phyloP scores from a whole-genome alignment of 495 filamentous ascomycete species.

The Monascus purpureus region DNA sequence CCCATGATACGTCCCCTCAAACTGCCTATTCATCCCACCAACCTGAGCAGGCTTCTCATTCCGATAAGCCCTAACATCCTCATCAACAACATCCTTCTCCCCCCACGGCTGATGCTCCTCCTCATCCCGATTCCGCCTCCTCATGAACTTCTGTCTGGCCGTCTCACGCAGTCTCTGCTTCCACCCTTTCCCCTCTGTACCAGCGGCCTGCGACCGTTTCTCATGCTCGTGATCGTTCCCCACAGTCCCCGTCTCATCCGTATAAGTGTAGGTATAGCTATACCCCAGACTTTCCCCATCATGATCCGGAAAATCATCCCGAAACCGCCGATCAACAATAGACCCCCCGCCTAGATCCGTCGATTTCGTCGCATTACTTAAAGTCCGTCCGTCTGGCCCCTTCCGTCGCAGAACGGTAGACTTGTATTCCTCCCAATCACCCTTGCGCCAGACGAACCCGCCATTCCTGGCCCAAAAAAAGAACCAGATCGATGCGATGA shows the following conservation, averaged over 20 bases:
- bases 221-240: not conserved
- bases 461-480: slow-evolving; percentile 98
- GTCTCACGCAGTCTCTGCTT: slow-evolving; percentile 25
- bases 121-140: slow-evolving; percentile 23
- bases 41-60: slow-evolving; percentile 73
- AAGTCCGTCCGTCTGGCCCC: slow-evolving; percentile 71
- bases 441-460: slow-evolving; percentile 69
- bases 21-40: slow-evolving; percentile 67
- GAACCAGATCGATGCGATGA: slow-evolving; percentile 76
- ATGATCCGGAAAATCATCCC: slow-evolving; percentile 2
- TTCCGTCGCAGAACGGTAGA: slow-evolving; percentile 86
- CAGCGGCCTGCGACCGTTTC: too few species aligned
- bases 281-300: not conserved
- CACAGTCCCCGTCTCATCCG: slow-evolving; percentile 20
- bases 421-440: slow-evolving; percentile 98
- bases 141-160: slow-evolving; percentile 25
- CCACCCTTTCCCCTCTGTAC: slow-evolving; percentile 25
- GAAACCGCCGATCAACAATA: too few species aligned
- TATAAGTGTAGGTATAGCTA: slow-evolving; percentile 34
- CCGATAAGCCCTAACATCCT: slow-evolving; percentile 67
- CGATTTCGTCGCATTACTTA: slow-evolving; percentile 65
- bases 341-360: slow-evolving; percentile 73
- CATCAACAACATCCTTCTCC: slow-evolving; percentile 49
- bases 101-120: slow-evolving; percentile 30
- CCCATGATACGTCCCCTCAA: slow-evolving; percentile 61